Evolutionary conservation across 495 filamentous ascomycete genomes (phyloP).

Genomic region (Aspergillus sclerotioniger): DNA sequence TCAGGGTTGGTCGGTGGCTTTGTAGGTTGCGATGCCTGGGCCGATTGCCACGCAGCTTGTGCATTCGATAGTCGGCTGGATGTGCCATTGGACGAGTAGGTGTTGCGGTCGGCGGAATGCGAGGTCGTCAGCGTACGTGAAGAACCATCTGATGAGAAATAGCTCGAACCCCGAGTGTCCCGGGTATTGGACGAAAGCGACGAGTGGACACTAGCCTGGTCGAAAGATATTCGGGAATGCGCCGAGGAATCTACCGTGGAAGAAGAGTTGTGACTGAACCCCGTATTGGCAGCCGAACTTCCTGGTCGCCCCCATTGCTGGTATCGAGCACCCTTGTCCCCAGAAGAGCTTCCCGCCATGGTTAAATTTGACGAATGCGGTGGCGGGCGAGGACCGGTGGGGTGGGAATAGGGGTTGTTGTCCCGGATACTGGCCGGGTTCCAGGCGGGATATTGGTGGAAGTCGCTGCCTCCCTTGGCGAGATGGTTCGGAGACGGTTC

Average conservation of each 20-base stretch:
- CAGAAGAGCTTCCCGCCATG: slow-evolving; percentile 61
- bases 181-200: slow-evolving; percentile 58
- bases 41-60: slow-evolving; percentile 28
- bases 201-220: slow-evolving; percentile 65
- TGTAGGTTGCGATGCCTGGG: slow-evolving; percentile 46
- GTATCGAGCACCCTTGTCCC: slow-evolving; percentile 64
- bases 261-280: slow-evolving; percentile 64
- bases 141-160: slow-evolving; percentile 63
- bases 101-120: slow-evolving; percentile 40
- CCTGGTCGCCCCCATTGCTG: slow-evolving; percentile 69
- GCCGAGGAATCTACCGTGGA: slow-evolving; percentile 65
- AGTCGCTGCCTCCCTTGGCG: slow-evolving; percentile 74
- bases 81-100: slow-evolving; percentile 26
- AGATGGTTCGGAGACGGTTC: slow-evolving; percentile 80
- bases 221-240: slow-evolving; percentile 68
- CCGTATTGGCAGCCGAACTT: slow-evolving; percentile 54
- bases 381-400: slow-evolving; percentile 66
- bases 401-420: slow-evolving; percentile 53
- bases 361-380: slow-evolving; percentile 62
- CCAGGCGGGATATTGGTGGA: slow-evolving; percentile 84
- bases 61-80: slow-evolving; percentile 36
- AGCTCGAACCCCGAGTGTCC: slow-evolving; percentile 59
- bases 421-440: slow-evolving; percentile 49
- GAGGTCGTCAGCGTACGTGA: slow-evolving; percentile 55
- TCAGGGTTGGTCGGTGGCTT: slow-evolving; percentile 39